These are phyloP conservation scores for Acer yangbiense DNA, from an alignment of 345 rosid genomes.

Conservation along the genomic window DNA sequence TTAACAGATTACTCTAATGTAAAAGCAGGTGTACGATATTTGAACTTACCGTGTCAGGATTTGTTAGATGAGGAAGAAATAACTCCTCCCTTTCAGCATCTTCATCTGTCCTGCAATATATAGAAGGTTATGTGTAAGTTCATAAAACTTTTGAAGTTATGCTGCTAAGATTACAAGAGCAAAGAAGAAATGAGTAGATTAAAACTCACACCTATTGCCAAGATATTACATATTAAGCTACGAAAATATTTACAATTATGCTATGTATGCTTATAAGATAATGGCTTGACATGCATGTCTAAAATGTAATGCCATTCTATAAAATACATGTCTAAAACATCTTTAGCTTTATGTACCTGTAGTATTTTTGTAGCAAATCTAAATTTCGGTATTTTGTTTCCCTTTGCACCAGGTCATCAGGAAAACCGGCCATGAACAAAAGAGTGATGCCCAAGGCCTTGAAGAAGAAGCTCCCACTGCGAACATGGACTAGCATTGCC, in stretches of 20 bases:
- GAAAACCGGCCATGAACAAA: constrained; percentile 63
- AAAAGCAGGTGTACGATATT: not conserved
- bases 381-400: constrained; percentile 56
- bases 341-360: constrained; percentile 36
- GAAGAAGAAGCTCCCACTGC: constrained; percentile 67
- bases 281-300: not conserved
- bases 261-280: not conserved
- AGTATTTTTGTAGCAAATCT: constrained; percentile 57
- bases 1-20: not conserved
- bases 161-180: not conserved
- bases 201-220: too few relatives aligned
- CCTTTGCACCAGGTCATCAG: constrained; percentile 47
- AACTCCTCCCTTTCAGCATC: constrained; percentile 52
- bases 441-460: constrained; percentile 64
- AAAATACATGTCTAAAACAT: not conserved
- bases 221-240: not conserved
- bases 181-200: not conserved
- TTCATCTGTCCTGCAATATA: constrained; percentile 46
- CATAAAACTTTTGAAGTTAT: not conserved
- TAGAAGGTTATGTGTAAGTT: constrained; percentile 12
- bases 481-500: constrained; percentile 50
- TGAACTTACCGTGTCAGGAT: constrained; percentile 34
- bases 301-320: not conserved
- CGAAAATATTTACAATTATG: not conserved
- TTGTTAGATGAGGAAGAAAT: constrained; percentile 35